Conservation (phyloP, 192 early-diverging fungal species). For the Entophlyctis luteolus region DNA sequence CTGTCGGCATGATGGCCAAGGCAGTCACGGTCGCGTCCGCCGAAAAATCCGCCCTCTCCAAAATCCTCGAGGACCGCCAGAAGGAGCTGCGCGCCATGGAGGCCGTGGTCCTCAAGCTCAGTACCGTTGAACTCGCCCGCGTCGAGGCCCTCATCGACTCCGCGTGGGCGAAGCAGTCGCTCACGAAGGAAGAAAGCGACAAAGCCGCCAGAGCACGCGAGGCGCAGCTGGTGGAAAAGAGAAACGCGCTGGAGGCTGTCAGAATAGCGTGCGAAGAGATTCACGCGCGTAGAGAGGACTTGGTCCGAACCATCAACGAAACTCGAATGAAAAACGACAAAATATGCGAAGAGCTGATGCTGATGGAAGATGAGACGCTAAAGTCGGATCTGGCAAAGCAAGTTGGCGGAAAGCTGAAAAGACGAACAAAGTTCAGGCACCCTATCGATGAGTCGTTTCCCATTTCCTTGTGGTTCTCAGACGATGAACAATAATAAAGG, state of each 20-base stretch:
- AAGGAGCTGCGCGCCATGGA: slow-evolving; percentile 12
- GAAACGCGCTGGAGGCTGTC: background rate
- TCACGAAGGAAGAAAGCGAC: background rate
- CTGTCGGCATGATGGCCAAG: background rate
- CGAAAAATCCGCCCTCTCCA: slow-evolving; percentile 10
- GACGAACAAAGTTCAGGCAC: too few species aligned
- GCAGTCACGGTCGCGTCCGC: slow-evolving; percentile 6
- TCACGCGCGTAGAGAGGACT: slow-evolving; percentile 9
- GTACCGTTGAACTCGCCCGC: background rate
- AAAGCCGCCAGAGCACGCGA: background rate
- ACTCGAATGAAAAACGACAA: slow-evolving; percentile 6
- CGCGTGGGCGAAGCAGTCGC: slow-evolving; percentile 9
- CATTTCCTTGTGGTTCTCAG: too few species aligned
- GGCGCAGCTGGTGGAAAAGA: background rate
- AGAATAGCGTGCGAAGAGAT: slow-evolving; percentile 3
- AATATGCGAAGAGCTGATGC: slow-evolving; percentile 22
- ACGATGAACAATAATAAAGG: too few species aligned
- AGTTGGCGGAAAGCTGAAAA: too few species aligned
- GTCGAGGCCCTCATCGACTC: slow-evolving; percentile 6
- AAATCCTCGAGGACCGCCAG: slow-evolving; percentile 17
- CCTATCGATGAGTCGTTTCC: too few species aligned
- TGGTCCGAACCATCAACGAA: background rate
- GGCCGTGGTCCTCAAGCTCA: background rate
- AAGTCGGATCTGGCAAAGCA: background rate
- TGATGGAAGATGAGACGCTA: background rate